phyloP scores from a whole-genome alignment of 495 filamentous ascomycete genomes.

The Hypoxylon crocopeplum region DNA sequence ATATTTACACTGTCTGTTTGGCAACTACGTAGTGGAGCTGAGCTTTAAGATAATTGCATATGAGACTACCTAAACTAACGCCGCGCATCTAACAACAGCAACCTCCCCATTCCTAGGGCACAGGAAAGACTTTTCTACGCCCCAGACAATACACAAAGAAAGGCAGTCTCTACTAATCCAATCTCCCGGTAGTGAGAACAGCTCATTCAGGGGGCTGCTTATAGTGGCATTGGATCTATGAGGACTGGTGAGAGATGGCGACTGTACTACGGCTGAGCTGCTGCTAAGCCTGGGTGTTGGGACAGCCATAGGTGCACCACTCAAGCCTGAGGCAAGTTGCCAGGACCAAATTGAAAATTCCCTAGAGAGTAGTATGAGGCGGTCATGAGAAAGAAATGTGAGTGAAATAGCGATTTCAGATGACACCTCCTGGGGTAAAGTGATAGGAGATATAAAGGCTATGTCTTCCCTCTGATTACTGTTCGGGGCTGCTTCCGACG shows the following conservation, averaged over 20 bases:
- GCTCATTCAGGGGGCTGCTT: slow-evolving; percentile 1
- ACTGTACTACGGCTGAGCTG: neutral
- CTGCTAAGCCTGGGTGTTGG: neutral
- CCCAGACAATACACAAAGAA: slow-evolving; percentile 36
- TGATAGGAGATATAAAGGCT: neutral
- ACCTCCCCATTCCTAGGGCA: slow-evolving; percentile 44
- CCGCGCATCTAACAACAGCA: slow-evolving; percentile 34
- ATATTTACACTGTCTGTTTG: too few relatives aligned
- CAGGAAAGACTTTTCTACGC: slow-evolving; percentile 35
- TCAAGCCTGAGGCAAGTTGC: neutral
- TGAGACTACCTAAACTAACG: too few relatives aligned
- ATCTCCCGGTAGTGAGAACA: slow-evolving; percentile 7
- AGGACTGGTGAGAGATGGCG: neutral
- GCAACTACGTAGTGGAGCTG: too few relatives aligned
- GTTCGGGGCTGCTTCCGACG: neutral
- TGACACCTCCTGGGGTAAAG: neutral
- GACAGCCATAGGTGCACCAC: neutral
- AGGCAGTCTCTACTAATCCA: slow-evolving; percentile 40
- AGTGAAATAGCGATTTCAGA: slow-evolving; percentile 1
- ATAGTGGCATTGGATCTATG: neutral
- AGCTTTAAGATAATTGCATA: too few relatives aligned
- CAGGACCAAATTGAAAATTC: slow-evolving; percentile 4
- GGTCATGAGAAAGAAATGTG: neutral
- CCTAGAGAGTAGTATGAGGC: neutral
- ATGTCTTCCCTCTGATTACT: neutral